phyloP scores from a whole-genome alignment of 768 basidiomycete species.

The Rhodocollybia butyracea region DNA sequence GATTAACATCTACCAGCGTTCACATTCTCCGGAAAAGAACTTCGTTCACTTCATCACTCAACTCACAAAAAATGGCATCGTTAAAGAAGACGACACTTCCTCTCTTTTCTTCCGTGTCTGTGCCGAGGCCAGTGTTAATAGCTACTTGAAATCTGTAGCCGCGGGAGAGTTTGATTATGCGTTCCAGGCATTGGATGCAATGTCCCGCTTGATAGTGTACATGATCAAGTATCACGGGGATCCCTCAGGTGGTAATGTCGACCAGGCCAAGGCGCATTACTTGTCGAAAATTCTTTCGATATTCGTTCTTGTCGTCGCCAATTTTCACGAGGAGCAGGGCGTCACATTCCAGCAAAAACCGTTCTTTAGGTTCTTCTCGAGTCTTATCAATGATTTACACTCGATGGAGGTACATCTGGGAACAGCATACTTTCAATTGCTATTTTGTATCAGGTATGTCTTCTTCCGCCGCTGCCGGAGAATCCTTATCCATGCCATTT shows the following conservation, averaged over 20 bases:
- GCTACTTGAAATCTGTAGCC: constrained; percentile 74
- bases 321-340: constrained; percentile 93
- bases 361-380: constrained; percentile 98
- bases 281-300: constrained; percentile 96
- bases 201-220: constrained; percentile 92
- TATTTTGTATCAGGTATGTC: constrained; percentile 82
- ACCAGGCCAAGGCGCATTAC: constrained; percentile 95
- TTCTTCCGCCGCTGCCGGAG: neutral
- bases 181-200: constrained; percentile 92
- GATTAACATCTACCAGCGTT: constrained; percentile 92
- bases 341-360: constrained; percentile 93
- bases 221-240: constrained; percentile 99
- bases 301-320: constrained; percentile 92
- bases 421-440: constrained; percentile 82
- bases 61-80: constrained; percentile 92
- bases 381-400: constrained; percentile 88
- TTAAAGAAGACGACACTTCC: constrained; percentile 94
- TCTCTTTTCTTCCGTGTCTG: constrained; percentile 99
- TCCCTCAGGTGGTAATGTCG: constrained; percentile 87
- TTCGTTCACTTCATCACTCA: constrained; percentile 98
- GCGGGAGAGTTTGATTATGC: constrained; percentile 71
- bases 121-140: constrained; percentile 89
- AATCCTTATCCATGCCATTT: constrained; percentile 9
- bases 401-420: constrained; percentile 83
- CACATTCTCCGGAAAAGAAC: constrained; percentile 86